Conservation (phyloP, 2,329 filamentous ascomycete species). For the Fusarium pseudocircinatum region DNA sequence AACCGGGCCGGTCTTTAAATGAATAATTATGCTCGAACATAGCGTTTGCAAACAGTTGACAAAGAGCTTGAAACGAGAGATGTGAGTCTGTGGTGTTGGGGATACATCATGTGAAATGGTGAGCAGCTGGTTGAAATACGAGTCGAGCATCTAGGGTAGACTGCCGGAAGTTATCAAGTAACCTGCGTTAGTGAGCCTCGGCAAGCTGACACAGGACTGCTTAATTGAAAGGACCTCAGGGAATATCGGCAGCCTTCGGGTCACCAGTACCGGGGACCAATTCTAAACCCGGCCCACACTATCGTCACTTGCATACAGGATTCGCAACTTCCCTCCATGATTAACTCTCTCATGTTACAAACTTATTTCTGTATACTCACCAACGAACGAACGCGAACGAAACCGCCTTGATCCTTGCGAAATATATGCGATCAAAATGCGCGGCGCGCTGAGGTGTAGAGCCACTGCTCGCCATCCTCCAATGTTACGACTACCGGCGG, state of each 20-base stretch:
- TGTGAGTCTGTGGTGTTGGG: not conserved
- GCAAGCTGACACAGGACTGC: constrained; percentile 21
- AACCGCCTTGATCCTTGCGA: not conserved
- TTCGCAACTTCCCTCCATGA: constrained; percentile 39
- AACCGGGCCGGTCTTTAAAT: not conserved
- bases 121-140: not conserved
- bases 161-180: constrained; percentile 3
- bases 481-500: constrained; percentile 18
- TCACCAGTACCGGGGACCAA: constrained; percentile 34
- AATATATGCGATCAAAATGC: constrained; percentile 28
- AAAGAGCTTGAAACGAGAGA: not conserved
- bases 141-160: constrained; percentile 34
- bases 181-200: constrained; percentile 25
- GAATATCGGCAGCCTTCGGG: constrained; percentile 35
- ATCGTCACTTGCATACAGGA: constrained; percentile 40
- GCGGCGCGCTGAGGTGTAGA: constrained; percentile 28
- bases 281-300: constrained; percentile 43
- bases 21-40: too few relatives aligned
- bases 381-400: constrained; percentile 4
- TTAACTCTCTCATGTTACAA: constrained; percentile 8
- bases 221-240: constrained; percentile 36
- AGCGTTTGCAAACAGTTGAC: not conserved
- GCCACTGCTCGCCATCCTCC: constrained; percentile 27
- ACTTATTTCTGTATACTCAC: constrained; percentile 10
- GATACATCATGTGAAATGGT: not conserved